Conservation (phyloP, 352 stramenopile genomes). For the Globisporangium spinosum region DNA sequence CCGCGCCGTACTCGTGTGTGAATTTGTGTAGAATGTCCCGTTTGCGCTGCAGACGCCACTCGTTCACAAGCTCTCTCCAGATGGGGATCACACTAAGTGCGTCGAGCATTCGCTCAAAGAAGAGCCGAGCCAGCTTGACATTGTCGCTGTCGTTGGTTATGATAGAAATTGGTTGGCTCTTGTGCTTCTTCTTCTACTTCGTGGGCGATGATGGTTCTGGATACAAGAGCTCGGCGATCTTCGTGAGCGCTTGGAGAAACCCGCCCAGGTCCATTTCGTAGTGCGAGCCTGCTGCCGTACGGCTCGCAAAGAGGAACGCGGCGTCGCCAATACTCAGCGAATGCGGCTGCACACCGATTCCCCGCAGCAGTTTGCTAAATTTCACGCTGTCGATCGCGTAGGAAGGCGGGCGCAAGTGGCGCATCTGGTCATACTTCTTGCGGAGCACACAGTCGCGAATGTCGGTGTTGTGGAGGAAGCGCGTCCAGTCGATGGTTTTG, state of each 20-base stretch:
- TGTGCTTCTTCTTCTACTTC: background rate
- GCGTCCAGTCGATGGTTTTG: slow-evolving; percentile 44
- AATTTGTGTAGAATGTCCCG: slow-evolving; percentile 23
- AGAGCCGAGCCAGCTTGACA: slow-evolving; percentile 28
- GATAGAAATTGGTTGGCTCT: background rate
- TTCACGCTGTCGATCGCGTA: slow-evolving; percentile 65
- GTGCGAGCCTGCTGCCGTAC: slow-evolving; percentile 32
- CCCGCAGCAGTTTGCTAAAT: slow-evolving; percentile 71
- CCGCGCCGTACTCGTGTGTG: slow-evolving; percentile 37
- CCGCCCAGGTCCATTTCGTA: slow-evolving; percentile 63
- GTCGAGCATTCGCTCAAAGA: slow-evolving; percentile 44
- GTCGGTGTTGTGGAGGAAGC: slow-evolving; percentile 27
- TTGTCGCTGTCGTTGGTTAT: background rate
- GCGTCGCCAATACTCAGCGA: slow-evolving; percentile 55
- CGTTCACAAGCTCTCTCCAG: slow-evolving; percentile 45
- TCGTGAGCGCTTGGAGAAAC: slow-evolving; percentile 39
- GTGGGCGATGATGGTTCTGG: background rate
- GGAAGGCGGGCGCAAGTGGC: slow-evolving; percentile 43
- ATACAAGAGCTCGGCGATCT: slow-evolving; percentile 37
- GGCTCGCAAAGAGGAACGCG: slow-evolving; percentile 55
- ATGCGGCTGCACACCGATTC: slow-evolving; percentile 47
- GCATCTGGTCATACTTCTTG: slow-evolving; percentile 41
- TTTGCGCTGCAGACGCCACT: slow-evolving; percentile 45
- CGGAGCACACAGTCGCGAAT: slow-evolving; percentile 34
- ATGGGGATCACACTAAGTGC: slow-evolving; percentile 33